Base-by-base conservation (phyloP, 2,329 filamentous ascomycete genomes). In the Acephala macrosclerotiorum region DNA sequence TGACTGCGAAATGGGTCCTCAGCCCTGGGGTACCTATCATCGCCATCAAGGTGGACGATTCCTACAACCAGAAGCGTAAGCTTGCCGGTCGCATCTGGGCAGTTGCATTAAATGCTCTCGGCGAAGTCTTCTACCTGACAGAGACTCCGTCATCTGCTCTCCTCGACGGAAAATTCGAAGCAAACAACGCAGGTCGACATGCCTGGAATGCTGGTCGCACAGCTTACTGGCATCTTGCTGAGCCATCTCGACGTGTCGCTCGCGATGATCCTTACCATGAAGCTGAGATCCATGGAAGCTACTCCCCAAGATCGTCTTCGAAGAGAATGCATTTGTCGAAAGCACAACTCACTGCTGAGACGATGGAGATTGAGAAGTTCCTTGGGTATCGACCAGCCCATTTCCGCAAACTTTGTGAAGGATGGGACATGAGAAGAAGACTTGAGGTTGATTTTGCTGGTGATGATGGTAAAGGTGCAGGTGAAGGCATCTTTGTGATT, bases 1-100 rank as follows among this genome's bases (percentile, higher is more conserved):
- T 96, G 70, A 97, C 93, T 45, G 92, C 92, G 38, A 91, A 91
- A 71, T 98, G 95, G 95, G 89, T 93, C 11, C 82, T 98, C 14
- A 94, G 93, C 74, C 96, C 96, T 2, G 96, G 96, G 47, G 94
- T 98, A 2, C 96, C 96, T 0, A 96, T 99, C 67, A 86, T 97
- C 61, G 87, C 89, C 0, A 88, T 99, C 66, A 87, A 87, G 53
- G 87, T 97, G 7, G 96, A 99, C 73, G 94, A 97, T 33, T 88
- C 88, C 60, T 96, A 94, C 77, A 94, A 85, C 58, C 78, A 84
- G 29, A 90, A 89, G 71, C 89, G 94, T 35, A 89, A 90, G 75
- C 81, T 85, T 3, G 82, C 89, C 58, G 86, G 87, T 14, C 89
- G 94, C 33, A 86, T 96, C 14, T 98, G 94, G 93, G 93, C 92